Evolutionary conservation across 2,329 filamentous ascomycete species (phyloP), one percentile per base, ranked within the genome.

Genomic region (Bipolaris sorokiniana): DNA sequence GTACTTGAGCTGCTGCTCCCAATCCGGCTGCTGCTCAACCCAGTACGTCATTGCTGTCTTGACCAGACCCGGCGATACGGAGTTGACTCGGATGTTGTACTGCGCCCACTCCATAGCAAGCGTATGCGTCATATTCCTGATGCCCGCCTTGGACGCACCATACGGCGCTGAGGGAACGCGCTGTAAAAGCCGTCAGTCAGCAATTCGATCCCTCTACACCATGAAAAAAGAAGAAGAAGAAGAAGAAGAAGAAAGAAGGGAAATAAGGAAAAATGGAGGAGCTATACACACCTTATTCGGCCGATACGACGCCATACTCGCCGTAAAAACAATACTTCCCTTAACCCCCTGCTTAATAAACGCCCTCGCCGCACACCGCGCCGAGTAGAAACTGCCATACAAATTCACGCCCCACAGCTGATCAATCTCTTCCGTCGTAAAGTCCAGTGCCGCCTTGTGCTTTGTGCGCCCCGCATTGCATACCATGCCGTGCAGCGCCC

Each of bases 1-100:
- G 65, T 86, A 85, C 70, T 84, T 81, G 75, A 86, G 79, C 73
- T 86, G 82, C 59, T 78, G 73, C 54, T 82, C 80, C 84, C 83
- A 86, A 65, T 85, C 83, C 0, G 82, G 80, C 15, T 78, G 75
- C n/a, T 78, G 78, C 55, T 80, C 77, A 5, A 86, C 82, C 63
- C 80, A 77, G 61, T 77, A 76, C 13, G 75, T 77, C 76, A 78
- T 77, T 0, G 74, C 71, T 1, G 75, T 77, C 41, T 76, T 75
- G 34, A 78, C 68, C 1, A 74, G 60, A 0, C 76, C 75, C 0
- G 76, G 76, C 1, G 70, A 76, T 1, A 78, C 74, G 1, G 66
- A 70, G 59, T 78, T 77, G 28, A 77, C 75, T 3, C 76, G 70
- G 54, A 78, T 76, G 31, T 65, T 65, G 56, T 77, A 72, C 50